Conservation (phyloP, 345 rosid genomes). For the Rhodamnia argentea region DNA sequence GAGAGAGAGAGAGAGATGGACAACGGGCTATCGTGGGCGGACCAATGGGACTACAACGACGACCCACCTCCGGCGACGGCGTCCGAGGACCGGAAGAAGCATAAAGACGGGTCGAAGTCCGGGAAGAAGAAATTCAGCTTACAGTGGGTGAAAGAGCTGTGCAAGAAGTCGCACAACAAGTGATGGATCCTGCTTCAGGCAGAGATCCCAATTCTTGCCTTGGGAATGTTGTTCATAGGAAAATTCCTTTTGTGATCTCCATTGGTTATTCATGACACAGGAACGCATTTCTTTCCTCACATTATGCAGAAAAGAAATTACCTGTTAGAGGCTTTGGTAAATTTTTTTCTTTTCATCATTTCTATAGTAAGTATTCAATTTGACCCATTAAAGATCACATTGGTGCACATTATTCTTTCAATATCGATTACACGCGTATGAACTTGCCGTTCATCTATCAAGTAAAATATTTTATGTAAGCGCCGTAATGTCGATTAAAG, state of each 20-base stretch:
- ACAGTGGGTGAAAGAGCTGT: conserved; percentile 25
- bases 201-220: background rate
- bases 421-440: background rate
- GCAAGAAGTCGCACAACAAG: conserved; percentile 18
- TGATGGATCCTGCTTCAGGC: background rate
- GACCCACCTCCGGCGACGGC: conserved; percentile 23
- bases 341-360: background rate
- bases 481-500: background rate
- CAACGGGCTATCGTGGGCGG: conserved; percentile 61
- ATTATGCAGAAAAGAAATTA: background rate
- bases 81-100: conserved; percentile 14
- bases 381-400: background rate
- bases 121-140: conserved; percentile 12
- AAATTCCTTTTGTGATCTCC: background rate
- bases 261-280: background rate
- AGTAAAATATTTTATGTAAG: background rate
- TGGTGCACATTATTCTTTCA: background rate
- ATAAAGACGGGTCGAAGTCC: conserved; percentile 10
- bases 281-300: background rate
- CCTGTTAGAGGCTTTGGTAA: background rate
- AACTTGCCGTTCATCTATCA: background rate
- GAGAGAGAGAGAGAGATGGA: conserved; percentile 17
- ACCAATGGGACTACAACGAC: conserved; percentile 45
- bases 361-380: background rate
- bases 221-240: background rate